A percentile compares a stretch with the other conserved stretches of the same genome.
phyloP scores from a whole-genome alignment of 192 early-diverging fungal species.

The Irineochytrium annulatum region DNA sequence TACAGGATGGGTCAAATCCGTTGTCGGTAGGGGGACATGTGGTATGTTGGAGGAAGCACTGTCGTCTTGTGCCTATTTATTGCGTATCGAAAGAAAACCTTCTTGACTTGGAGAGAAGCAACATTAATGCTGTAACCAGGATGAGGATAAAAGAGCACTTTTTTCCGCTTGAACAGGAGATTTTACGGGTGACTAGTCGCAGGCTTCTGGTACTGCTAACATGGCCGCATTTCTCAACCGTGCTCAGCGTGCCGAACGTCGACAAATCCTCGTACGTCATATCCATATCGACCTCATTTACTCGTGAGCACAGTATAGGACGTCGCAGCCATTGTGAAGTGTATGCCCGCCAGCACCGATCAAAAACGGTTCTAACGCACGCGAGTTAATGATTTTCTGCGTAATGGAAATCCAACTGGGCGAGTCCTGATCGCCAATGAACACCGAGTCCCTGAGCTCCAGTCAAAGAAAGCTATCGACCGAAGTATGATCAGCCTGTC shows the following conservation, averaged over 20 bases:
- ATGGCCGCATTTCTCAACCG: conserved; percentile 82
- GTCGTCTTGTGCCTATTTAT: conserved; percentile 99
- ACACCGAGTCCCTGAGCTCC: conserved; percentile 64
- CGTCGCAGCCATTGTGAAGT: conserved; percentile 94
- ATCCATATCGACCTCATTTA: conserved; percentile 80
- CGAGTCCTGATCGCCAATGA: conserved; percentile 76
- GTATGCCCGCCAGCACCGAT: conserved; percentile 81
- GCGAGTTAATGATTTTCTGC: not conserved
- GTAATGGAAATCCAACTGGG: conserved; percentile 46
- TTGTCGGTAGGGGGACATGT: conserved; percentile 95
- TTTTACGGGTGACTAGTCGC: conserved; percentile 64
- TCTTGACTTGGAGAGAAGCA: conserved; percentile 64
- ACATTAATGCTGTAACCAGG: too few species aligned
- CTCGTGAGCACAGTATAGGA: not conserved
- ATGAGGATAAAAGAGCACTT: too few species aligned
- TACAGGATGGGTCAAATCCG: conserved; percentile 98
- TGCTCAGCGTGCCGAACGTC: conserved; percentile 84
- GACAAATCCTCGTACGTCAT: conserved; percentile 96
- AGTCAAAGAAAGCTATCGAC: not conserved
- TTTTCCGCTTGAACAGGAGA: conserved; percentile 62
- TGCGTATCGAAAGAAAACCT: conserved; percentile 92
- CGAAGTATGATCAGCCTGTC: conserved; percentile 53
- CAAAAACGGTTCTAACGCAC: conserved; percentile 65
- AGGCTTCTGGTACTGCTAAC: conserved; percentile 87
- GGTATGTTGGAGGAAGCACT: conserved; percentile 90